These are phyloP conservation scores for Orbilia javanica DNA, from an alignment of 2,329 filamentous ascomycete species.

Conservation along the genomic window DNA sequence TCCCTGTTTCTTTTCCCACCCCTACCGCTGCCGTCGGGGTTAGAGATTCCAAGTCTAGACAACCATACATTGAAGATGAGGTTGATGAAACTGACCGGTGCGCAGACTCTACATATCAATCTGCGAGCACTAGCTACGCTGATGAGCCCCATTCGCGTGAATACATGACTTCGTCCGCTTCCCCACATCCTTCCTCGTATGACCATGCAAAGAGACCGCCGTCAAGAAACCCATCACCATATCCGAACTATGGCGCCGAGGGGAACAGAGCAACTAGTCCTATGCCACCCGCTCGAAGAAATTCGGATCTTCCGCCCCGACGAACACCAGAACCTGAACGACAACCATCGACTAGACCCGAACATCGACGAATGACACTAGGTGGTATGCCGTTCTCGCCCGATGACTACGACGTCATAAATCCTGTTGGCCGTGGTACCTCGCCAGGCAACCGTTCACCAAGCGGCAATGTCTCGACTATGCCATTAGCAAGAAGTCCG, in stretches of 20 bases:
- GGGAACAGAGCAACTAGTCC: slow-evolving; percentile 40
- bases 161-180: slow-evolving; percentile 41
- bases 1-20: slow-evolving; percentile 5
- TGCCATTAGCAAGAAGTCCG: slow-evolving; percentile 49
- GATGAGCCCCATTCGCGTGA: slow-evolving; percentile 53
- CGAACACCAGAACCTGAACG: slow-evolving; percentile 41
- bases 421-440: slow-evolving; percentile 56
- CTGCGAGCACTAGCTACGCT: slow-evolving; percentile 56
- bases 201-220: slow-evolving; percentile 36
- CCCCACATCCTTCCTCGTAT: slow-evolving; percentile 22
- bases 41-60: slow-evolving; percentile 55
- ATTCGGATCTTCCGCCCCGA: slow-evolving; percentile 42
- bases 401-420: slow-evolving; percentile 62
- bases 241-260: slow-evolving; percentile 30
- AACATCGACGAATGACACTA: slow-evolving; percentile 53
- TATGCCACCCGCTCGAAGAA: slow-evolving; percentile 48
- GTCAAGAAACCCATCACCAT: slow-evolving; percentile 35
- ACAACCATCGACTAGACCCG: slow-evolving; percentile 30
- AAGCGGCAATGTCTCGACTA: slow-evolving; percentile 50
- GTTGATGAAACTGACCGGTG: slow-evolving; percentile 58
- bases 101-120: slow-evolving; percentile 56
- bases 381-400: slow-evolving; percentile 62
- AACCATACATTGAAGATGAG: slow-evolving; percentile 59
- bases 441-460: slow-evolving; percentile 42
- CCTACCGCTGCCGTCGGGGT: slow-evolving; percentile 16